Percentiles rank a stretch among this genome's conserved stretches.
Conservation (phyloP, 129 eudicot genomes). For the Silybum marianum region DNA sequence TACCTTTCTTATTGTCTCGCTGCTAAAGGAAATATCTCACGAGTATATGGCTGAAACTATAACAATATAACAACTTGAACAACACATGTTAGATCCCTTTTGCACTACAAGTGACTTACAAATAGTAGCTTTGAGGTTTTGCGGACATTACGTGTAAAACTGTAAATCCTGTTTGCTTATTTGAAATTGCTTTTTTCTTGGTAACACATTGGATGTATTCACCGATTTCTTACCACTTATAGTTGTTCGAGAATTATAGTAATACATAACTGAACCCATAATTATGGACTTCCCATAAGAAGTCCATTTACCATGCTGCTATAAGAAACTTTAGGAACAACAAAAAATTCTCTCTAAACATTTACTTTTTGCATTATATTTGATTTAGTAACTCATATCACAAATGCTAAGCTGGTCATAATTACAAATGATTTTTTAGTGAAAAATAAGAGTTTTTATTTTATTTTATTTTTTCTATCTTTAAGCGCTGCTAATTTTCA, state of each 20-base stretch:
- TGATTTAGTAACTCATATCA: background rate
- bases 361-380: background rate
- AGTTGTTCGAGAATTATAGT: background rate
- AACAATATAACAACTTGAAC: background rate
- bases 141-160: background rate
- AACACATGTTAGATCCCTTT: background rate
- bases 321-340: background rate
- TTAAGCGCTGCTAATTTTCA: conserved; percentile 12
- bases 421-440: background rate
- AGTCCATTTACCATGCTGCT: background rate
- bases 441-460: background rate
- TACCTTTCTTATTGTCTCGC: background rate
- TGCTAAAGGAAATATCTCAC: background rate
- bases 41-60: background rate
- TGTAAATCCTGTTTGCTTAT: background rate
- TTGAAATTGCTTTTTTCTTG: background rate
- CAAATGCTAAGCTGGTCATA: background rate
- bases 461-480: background rate
- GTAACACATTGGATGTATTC: background rate
- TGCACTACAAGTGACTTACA: background rate
- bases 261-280: background rate
- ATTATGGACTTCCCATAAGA: background rate
- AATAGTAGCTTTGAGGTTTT: background rate
- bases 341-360: background rate
- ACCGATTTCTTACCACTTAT: background rate